These are phyloP conservation scores for Pseudogymnoascus destructans DNA, from an alignment of 2,329 filamentous ascomycete species.

Conservation along the genomic window DNA sequence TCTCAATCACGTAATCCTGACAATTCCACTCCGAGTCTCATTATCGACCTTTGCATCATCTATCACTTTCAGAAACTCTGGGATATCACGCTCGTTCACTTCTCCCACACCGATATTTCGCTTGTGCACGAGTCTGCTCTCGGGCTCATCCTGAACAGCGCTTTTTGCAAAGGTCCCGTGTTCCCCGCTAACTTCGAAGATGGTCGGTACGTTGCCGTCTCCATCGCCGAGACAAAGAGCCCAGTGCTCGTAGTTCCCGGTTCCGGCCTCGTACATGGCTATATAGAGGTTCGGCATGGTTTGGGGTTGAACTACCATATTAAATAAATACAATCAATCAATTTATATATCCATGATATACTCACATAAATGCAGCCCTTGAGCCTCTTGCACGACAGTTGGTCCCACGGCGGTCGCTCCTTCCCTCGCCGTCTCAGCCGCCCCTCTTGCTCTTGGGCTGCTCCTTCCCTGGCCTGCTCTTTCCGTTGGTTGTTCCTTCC, in stretches of 20 bases:
- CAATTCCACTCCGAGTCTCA: slow-evolving; percentile 13
- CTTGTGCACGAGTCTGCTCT: background rate
- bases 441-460: background rate
- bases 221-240: slow-evolving; percentile 10
- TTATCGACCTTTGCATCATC: slow-evolving; percentile 10
- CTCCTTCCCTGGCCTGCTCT: background rate
- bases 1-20: slow-evolving; percentile 13
- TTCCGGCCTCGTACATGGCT: slow-evolving; percentile 10
- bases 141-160: background rate
- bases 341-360: background rate
- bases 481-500: background rate
- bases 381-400: no score
- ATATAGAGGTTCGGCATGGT: slow-evolving; percentile 11
- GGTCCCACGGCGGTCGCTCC: background rate
- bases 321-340: background rate
- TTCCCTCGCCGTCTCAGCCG: background rate
- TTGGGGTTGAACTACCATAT: background rate
- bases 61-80: slow-evolving; percentile 11
- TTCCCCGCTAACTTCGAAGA: slow-evolving; percentile 11
- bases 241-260: slow-evolving; percentile 12
- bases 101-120: slow-evolving; percentile 11
- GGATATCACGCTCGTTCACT: slow-evolving; percentile 11
- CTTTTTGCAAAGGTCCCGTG: slow-evolving; percentile 10
- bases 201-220: background rate
- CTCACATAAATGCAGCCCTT: background rate